These are phyloP conservation scores for Linum lewisii DNA, from an alignment of 345 rosid genomes.

Conservation along the genomic window DNA sequence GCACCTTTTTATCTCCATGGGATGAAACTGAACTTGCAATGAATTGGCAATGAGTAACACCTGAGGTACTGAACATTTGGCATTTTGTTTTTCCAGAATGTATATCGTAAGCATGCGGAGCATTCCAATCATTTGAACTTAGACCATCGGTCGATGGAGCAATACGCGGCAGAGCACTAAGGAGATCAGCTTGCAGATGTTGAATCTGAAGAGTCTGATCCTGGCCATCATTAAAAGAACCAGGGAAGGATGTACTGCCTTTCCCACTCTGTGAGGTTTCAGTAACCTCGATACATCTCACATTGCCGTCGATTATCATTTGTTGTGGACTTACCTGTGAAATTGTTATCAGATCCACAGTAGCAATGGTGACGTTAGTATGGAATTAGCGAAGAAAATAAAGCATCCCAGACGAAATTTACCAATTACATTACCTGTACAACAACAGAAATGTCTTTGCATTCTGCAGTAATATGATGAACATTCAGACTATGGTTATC, in stretches of 20 bases:
- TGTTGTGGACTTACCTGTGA: conserved; percentile 71
- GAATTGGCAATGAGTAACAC: conserved; percentile 37
- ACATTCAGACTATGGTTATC: conserved; percentile 23
- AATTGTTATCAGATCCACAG: conserved; percentile 7
- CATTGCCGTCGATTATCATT: conserved; percentile 55
- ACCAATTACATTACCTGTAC: conserved; percentile 58
- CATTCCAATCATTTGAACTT: conserved; percentile 24
- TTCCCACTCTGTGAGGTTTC: conserved; percentile 32
- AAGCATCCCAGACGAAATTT: background rate
- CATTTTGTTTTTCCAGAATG: conserved; percentile 37
- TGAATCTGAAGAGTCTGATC: conserved; percentile 32
- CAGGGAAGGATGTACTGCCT: conserved; percentile 16
- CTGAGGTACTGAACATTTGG: conserved; percentile 52
- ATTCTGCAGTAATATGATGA: conserved; percentile 67
- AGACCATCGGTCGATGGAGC: conserved; percentile 24
- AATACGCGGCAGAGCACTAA: conserved; percentile 49
- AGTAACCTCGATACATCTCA: conserved; percentile 50
- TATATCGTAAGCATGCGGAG: conserved; percentile 28
- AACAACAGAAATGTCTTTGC: conserved; percentile 41
- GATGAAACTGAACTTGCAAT: conserved; percentile 27
- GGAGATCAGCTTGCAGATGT: conserved; percentile 54
- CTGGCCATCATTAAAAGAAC: conserved; percentile 8
- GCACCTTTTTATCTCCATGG: conserved; percentile 27
- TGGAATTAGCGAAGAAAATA: background rate
- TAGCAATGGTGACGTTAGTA: conserved; percentile 6